These are phyloP conservation scores for Termitomyces sp. DNA, from an alignment of 768 basidiomycete genomes.

Conservation along the genomic window DNA sequence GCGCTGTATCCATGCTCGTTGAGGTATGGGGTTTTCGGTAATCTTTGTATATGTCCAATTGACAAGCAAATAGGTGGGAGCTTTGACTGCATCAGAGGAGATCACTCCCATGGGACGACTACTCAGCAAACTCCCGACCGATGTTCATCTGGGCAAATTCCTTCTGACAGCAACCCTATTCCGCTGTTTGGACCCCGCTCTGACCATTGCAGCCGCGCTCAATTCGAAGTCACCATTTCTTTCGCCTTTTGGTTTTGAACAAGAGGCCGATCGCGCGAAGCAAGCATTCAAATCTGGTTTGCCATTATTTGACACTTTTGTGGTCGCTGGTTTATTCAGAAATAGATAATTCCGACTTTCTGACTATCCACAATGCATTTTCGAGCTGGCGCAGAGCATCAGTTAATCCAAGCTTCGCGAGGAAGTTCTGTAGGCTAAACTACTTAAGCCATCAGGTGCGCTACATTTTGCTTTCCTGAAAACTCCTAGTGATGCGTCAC, in stretches of 20 bases:
- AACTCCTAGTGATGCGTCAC: background rate
- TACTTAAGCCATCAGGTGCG: slow-evolving; percentile 79
- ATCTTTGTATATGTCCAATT: background rate
- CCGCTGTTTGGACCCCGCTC: slow-evolving; percentile 89
- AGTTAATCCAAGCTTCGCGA: slow-evolving; percentile 51
- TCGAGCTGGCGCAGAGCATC: slow-evolving; percentile 78
- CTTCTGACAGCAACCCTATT: slow-evolving; percentile 80
- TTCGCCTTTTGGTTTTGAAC: slow-evolving; percentile 80
- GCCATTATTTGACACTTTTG: slow-evolving; percentile 13
- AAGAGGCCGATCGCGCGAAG: slow-evolving; percentile 83
- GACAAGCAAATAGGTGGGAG: slow-evolving; percentile 54
- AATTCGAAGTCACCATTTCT: slow-evolving; percentile 94
- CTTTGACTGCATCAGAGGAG: slow-evolving; percentile 79
- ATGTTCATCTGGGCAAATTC: slow-evolving; percentile 95
- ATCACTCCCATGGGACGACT: slow-evolving; percentile 92
- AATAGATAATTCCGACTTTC: slow-evolving; percentile 88
- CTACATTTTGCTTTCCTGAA: slow-evolving; percentile 1
- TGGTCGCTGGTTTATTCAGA: background rate
- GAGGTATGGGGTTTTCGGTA: slow-evolving; percentile 45
- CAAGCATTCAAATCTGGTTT: slow-evolving; percentile 68
- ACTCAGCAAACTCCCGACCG: slow-evolving; percentile 88
- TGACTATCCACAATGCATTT: slow-evolving; percentile 91
- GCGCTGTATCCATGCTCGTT: slow-evolving; percentile 85
- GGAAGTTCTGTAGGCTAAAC: slow-evolving; percentile 75
- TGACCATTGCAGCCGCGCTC: slow-evolving; percentile 90